Evolutionary conservation across 2,329 filamentous ascomycete species (phyloP).

Genomic region (Fusarium nodosum): DNA sequence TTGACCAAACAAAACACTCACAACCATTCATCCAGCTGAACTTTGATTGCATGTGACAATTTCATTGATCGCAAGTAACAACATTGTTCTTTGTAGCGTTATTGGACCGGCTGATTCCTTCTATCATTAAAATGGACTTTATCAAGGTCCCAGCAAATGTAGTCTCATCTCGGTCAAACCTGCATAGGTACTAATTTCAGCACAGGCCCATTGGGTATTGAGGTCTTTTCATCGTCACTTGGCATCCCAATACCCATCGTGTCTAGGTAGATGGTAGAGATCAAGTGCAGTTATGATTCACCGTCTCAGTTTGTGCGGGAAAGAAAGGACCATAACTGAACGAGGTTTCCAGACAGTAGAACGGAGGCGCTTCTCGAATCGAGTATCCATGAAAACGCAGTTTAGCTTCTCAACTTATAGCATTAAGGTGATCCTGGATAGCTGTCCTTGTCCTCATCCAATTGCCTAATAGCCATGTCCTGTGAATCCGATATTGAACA

Average conservation of each 20-base stretch:
- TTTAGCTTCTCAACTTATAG: not conserved
- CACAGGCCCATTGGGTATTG: too few species aligned
- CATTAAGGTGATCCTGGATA: not conserved
- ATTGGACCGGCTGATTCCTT: not conserved
- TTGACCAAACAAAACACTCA: not conserved
- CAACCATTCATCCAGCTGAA: not conserved
- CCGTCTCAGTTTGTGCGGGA: not conserved
- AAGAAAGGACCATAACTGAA: not conserved
- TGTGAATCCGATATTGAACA: not conserved
- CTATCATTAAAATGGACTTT: too few species aligned
- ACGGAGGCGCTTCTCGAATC: not conserved
- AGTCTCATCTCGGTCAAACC: too few species aligned
- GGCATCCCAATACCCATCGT: not conserved
- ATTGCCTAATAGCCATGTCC: not conserved
- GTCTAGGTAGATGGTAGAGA: not conserved
- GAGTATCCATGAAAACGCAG: not conserved
- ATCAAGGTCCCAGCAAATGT: too few species aligned
- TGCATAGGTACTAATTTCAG: too few species aligned
- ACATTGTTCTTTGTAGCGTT: not conserved
- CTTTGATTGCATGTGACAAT: not conserved
- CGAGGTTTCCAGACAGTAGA: not conserved
- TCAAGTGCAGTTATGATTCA: not conserved
- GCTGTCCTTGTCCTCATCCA: not conserved
- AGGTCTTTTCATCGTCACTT: not conserved
- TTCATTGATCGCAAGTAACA: not conserved